phyloP scores from a whole-genome alignment of 768 basidiomycete species.

The Mycena chlorophos region DNA sequence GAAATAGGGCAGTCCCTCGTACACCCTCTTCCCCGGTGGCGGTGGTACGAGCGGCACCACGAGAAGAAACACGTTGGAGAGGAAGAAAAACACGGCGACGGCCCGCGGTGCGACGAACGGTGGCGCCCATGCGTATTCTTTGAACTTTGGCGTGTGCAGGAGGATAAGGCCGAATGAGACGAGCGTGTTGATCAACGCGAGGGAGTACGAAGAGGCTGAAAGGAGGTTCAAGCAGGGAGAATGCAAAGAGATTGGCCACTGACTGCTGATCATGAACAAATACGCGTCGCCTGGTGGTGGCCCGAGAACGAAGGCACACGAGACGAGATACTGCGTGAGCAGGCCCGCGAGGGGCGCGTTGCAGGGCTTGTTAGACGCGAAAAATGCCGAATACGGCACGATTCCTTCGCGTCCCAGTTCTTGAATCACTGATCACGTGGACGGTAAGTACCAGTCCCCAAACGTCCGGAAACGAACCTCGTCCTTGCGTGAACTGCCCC shows the following conservation, averaged over 20 bases:
- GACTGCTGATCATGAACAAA: constrained; percentile 66
- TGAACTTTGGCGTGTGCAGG: constrained; percentile 50
- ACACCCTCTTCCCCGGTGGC: constrained; percentile 46
- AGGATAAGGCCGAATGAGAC: constrained; percentile 64
- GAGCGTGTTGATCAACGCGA: constrained; percentile 56
- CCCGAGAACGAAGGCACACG: constrained; percentile 51
- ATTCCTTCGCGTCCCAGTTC: constrained; percentile 74
- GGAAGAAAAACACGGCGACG: constrained; percentile 54
- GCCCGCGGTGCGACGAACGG: constrained; percentile 59
- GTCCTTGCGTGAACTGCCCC: constrained; percentile 63
- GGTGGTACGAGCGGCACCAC: constrained; percentile 67
- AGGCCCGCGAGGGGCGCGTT: constrained; percentile 65
- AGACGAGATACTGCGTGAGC: constrained; percentile 60
- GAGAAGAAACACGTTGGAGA: constrained; percentile 67
- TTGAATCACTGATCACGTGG: constrained; percentile 53
- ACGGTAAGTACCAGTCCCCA: background rate
- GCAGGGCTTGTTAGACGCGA: constrained; percentile 73
- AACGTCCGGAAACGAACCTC: constrained; percentile 42
- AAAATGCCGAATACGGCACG: constrained; percentile 63
- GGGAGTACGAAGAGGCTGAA: constrained; percentile 59
- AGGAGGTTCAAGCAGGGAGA: background rate
- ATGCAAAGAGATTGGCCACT: no score
- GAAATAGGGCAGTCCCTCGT: constrained; percentile 66
- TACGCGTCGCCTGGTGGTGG: constrained; percentile 77
- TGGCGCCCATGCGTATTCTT: constrained; percentile 56